phyloP scores from a whole-genome alignment of 768 basidiomycete species.

The Arthromyces matolae region DNA sequence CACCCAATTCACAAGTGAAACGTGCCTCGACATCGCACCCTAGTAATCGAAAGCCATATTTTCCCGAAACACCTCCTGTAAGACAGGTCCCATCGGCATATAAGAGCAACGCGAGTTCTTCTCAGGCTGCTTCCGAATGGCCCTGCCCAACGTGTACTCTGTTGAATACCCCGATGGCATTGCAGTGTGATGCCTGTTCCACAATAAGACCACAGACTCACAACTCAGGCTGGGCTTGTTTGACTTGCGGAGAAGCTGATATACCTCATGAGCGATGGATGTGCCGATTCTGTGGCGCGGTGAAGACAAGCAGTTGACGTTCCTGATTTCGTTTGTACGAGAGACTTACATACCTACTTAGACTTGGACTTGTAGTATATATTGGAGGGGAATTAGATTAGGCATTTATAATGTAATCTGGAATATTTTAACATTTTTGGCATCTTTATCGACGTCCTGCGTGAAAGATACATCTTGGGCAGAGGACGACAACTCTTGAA shows the following conservation, averaged over 20 bases:
- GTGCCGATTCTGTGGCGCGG: conserved; percentile 66
- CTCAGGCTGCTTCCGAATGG: conserved; percentile 34
- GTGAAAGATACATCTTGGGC: conserved; percentile 18
- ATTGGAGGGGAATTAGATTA: too few species aligned
- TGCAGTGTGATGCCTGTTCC: conserved; percentile 63
- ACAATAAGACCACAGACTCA: conserved; percentile 28
- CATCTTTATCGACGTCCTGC: conserved; percentile 31
- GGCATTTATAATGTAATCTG: conserved; percentile 29
- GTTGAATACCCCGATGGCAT: conserved; percentile 43
- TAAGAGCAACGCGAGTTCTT: background rate
- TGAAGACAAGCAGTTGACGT: conserved; percentile 45
- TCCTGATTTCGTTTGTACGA: background rate
- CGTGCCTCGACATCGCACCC: conserved; percentile 8
- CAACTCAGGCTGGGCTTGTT: conserved; percentile 58
- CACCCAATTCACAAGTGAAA: conserved; percentile 11
- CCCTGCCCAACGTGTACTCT: conserved; percentile 62
- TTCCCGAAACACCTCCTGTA: too few species aligned
- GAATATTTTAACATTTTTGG: conserved; percentile 42
- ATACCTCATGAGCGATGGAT: conserved; percentile 70
- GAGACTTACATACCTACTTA: background rate
- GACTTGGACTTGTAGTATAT: too few species aligned
- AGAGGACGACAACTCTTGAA: conserved; percentile 24
- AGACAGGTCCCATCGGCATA: conserved; percentile 12
- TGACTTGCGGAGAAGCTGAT: conserved; percentile 56
- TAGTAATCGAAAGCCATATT: too few species aligned